Evolutionary conservation across 192 early-diverging fungal genomes (phyloP).

Genomic region (Coemansia sp.): DNA sequence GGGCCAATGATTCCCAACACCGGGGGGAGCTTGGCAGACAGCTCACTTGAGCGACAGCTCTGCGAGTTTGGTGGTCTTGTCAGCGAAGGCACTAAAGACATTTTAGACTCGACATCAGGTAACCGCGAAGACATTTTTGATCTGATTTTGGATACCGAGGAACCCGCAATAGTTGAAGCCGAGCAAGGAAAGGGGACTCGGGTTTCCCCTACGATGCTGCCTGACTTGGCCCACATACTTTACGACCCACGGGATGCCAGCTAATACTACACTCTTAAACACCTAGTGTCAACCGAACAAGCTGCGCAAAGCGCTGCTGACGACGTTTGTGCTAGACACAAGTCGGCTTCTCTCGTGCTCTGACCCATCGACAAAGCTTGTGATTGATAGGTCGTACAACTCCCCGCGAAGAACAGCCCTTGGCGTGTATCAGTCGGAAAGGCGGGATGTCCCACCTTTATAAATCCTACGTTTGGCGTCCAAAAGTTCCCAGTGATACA

Average conservation of each 20-base stretch:
- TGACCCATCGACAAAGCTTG: constrained; percentile 23
- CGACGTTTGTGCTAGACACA: constrained; percentile 56
- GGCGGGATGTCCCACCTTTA: constrained; percentile 24
- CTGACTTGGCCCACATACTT: constrained; percentile 16
- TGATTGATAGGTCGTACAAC: constrained; percentile 31
- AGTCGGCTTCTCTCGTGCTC: constrained; percentile 56
- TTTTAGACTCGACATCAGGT: constrained; percentile 5
- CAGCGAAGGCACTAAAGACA: no score
- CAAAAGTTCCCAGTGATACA: constrained; percentile 58
- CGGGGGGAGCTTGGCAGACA: no score
- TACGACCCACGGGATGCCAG: constrained; percentile 8
- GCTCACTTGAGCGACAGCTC: no score
- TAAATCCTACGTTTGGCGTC: constrained; percentile 55
- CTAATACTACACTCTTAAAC: constrained; percentile 7
- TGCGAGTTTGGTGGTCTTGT: no score
- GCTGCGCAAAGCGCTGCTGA: constrained; percentile 57
- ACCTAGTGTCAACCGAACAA: constrained; percentile 20
- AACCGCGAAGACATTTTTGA: background rate
- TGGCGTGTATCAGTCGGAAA: constrained; percentile 30
- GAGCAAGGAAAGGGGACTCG: background rate
- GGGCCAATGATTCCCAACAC: no score
- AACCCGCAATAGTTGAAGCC: background rate
- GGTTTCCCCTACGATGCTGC: constrained; percentile 26
- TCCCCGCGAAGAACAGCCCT: constrained; percentile 3
- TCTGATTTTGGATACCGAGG: background rate